phyloP scores from a whole-genome alignment of 306 rosid genomes.

The barrel medic (Medicago truncatula) region MtrunA17r5.0-ANR NC_053044.1:55311501-55312000 shows the following conservation, averaged over 20 bases:
- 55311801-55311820: slow-evolving; percentile 19
- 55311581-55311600: too few relatives aligned
- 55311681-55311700: background rate
- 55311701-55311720: background rate
- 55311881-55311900: slow-evolving; percentile 93
- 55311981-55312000: slow-evolving; percentile 90
- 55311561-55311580: too few relatives aligned
- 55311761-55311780: slow-evolving; percentile 24
- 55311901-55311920: slow-evolving; percentile 60
- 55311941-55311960: slow-evolving; percentile 1
- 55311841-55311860: slow-evolving; percentile 98
- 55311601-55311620: too few relatives aligned
- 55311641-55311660: too few relatives aligned
- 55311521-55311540: too few relatives aligned
- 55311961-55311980: slow-evolving; percentile 23
- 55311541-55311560: too few relatives aligned
- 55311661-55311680: background rate
- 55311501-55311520: background rate
- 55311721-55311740: slow-evolving; percentile 11
- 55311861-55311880: slow-evolving; percentile 98
- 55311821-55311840: slow-evolving; percentile 76
- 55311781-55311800: slow-evolving; percentile 19
- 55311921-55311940: slow-evolving; percentile 19
- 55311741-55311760: slow-evolving; percentile 15
- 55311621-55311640: too few relatives aligned